phyloP scores from a whole-genome alignment of 108 stramenopile genomes.

The Conticribra guillardii region DNA sequence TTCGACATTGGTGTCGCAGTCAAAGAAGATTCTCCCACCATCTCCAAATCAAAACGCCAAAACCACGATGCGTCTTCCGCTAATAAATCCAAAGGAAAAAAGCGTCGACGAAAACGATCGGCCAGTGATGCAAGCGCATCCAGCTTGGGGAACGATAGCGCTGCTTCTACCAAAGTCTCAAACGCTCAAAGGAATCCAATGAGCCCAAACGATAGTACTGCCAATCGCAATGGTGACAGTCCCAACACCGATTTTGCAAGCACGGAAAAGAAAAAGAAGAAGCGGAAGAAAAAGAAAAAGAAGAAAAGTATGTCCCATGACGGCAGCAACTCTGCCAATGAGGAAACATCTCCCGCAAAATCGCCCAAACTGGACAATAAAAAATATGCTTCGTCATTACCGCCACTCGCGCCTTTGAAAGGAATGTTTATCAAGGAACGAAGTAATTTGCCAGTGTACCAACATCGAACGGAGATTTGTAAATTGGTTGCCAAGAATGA shows the following conservation, averaged over 20 bases:
- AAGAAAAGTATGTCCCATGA: neutral
- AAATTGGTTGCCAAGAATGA: conserved; percentile 53
- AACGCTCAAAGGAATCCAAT: too few species aligned
- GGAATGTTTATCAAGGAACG: conserved; percentile 55
- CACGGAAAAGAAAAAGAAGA: conserved; percentile 16
- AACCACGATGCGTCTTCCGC: too few species aligned
- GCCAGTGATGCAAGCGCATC: conserved; percentile 9
- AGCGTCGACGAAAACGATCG: conserved; percentile 19
- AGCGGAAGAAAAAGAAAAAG: conserved; percentile 31
- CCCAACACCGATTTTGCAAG: conserved; percentile 2
- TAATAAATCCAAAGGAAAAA: conserved; percentile 19
- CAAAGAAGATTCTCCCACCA: conserved; percentile 9
- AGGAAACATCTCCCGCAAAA: conserved; percentile 2
- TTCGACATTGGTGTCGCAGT: conserved; percentile 34
- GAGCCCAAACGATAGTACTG: too few species aligned
- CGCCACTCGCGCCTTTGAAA: conserved; percentile 43
- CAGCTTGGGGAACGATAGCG: neutral
- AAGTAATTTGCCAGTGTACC: conserved; percentile 70
- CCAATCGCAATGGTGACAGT: too few species aligned
- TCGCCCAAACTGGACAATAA: conserved; percentile 48
- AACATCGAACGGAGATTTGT: conserved; percentile 57
- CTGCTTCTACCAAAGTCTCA: neutral
- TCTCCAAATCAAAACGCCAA: neutral
- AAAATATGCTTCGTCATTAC: conserved; percentile 51
- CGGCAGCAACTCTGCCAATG: conserved; percentile 3